Percentiles rank a stretch among this genome's conserved stretches.
phyloP scores from a whole-genome alignment of 441 rosid species.

The Isatis lusitanica region DNA sequence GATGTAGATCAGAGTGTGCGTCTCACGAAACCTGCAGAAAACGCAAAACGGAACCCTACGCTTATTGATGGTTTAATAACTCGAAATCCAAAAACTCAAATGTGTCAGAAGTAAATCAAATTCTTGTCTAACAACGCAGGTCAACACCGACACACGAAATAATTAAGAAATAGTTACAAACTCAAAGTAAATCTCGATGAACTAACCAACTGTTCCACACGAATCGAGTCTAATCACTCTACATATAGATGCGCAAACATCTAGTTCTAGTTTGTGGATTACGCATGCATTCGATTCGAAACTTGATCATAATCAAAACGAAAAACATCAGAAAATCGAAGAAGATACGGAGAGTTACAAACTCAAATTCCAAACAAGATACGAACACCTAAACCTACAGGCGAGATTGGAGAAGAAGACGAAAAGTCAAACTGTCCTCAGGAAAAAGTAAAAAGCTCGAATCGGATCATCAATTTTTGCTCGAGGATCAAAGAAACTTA shows the following conservation, averaged over 20 bases:
- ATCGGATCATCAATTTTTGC: background rate
- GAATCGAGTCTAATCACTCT: constrained; percentile 7
- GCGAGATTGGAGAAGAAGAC: constrained; percentile 17
- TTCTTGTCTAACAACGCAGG: background rate
- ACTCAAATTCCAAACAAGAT: constrained; percentile 2
- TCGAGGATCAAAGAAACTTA: constrained; percentile 26
- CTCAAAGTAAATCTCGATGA: background rate
- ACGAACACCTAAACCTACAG: constrained; percentile 9
- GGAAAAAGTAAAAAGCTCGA: background rate
- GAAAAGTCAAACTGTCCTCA: constrained; percentile 29
- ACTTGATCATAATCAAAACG: background rate
- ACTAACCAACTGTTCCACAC: constrained; percentile 4
- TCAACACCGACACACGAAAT: background rate
- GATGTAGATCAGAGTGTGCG: background rate
- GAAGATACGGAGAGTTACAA: background rate
- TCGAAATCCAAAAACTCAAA: background rate
- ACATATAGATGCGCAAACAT: background rate
- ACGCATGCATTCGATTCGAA: constrained; percentile 26
- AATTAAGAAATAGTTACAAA: too few species aligned
- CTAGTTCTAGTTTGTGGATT: background rate
- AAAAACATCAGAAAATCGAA: background rate
- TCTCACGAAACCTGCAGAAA: constrained; percentile 22
- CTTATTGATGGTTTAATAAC: background rate
- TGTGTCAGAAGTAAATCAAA: constrained; percentile 5
- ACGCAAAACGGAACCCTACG: background rate